Evolutionary conservation across 108 stramenopile genomes (phyloP).

Genomic region (Conticribra guillardii): DNA sequence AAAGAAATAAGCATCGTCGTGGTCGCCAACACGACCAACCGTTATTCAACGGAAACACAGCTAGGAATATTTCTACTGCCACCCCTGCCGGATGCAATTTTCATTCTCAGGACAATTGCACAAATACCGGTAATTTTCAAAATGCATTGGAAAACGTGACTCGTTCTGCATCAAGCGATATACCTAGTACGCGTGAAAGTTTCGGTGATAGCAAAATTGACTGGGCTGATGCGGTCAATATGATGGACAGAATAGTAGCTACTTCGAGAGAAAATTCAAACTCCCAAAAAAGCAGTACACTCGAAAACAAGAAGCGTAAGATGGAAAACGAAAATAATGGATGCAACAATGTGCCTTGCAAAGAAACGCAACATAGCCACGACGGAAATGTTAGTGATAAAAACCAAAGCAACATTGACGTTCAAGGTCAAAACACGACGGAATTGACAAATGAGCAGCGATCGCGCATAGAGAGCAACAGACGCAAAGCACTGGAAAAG

Average conservation of each 20-base stretch:
- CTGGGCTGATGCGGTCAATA: not conserved
- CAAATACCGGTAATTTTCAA: too few species aligned
- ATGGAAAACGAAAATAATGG: not conserved
- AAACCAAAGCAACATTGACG: too few species aligned
- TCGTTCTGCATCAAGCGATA: not conserved
- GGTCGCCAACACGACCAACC: not conserved
- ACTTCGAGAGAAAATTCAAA: not conserved
- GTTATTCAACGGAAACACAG: not conserved
- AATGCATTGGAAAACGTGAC: too few species aligned
- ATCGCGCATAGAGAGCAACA: slow-evolving; percentile 32
- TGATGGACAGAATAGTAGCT: slow-evolving; percentile 1
- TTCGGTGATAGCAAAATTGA: slow-evolving; percentile 25
- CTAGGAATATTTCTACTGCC: not conserved
- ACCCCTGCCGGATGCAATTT: not conserved
- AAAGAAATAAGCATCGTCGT: not conserved
- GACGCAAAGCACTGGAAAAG: slow-evolving; percentile 39
- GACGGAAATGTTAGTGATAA: too few species aligned
- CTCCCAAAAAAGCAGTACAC: not conserved
- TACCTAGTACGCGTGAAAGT: slow-evolving; percentile 1
- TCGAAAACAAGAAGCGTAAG: not conserved
- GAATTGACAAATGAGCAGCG: slow-evolving; percentile 37
- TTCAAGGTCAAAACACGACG: not conserved
- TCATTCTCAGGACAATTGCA: not conserved
- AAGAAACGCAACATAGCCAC: too few species aligned
- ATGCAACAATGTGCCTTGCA: too few species aligned